phyloP scores from a whole-genome alignment of 768 basidiomycete genomes.

The Lactarius hatsudake region DNA sequence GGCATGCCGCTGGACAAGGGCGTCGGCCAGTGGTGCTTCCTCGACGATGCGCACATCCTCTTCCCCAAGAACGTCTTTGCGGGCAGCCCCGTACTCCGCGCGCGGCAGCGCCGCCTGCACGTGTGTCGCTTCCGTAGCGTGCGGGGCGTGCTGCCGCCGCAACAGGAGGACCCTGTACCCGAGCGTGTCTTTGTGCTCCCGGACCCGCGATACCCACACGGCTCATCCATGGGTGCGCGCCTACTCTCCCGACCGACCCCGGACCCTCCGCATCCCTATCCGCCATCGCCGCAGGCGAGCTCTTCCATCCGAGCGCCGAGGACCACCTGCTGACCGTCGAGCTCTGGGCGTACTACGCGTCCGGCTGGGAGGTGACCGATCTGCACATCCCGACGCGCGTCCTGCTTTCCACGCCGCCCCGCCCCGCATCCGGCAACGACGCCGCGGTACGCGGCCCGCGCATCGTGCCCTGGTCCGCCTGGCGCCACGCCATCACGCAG shows the following conservation, averaged over 20 bases:
- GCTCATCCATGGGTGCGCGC: conserved; percentile 1
- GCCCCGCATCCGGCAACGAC: background rate
- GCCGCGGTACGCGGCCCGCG: background rate
- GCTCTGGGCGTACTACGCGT: conserved; percentile 2
- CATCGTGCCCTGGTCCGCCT: background rate
- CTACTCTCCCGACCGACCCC: background rate
- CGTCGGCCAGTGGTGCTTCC: conserved; percentile 11
- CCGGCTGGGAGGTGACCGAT: conserved; percentile 8
- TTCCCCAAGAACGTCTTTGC: conserved; percentile 7
- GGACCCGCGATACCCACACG: background rate
- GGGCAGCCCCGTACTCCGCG: background rate
- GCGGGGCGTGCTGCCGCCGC: background rate
- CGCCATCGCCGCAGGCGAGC: background rate
- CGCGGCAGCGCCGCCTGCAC: background rate
- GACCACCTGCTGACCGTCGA: background rate
- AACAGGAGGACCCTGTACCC: background rate
- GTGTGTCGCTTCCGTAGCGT: background rate
- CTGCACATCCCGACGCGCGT: conserved; percentile 6
- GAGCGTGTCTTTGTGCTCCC: conserved; percentile 4
- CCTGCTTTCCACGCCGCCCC: background rate
- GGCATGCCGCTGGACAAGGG: conserved; percentile 5
- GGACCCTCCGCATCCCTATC: background rate
- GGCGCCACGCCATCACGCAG: background rate
- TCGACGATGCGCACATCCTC: conserved; percentile 10
- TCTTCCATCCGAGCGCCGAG: background rate